Evolutionary conservation across 768 basidiomycete genomes (phyloP).

Genomic region (Hortiboletus campestris): DNA sequence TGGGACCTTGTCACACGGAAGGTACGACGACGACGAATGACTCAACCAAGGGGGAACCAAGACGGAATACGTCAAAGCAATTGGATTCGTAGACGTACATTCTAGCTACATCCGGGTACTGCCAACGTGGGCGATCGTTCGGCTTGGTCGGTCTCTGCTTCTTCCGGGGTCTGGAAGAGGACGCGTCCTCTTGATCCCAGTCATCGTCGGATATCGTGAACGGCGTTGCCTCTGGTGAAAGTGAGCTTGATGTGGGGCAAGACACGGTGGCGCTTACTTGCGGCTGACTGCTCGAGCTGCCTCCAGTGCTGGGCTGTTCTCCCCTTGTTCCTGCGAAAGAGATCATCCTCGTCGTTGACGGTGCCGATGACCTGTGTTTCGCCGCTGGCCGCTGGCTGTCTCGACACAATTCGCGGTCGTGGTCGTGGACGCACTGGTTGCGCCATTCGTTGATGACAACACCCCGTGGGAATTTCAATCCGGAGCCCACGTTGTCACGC

Average conservation of each 20-base stretch:
- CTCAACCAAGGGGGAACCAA: neutral
- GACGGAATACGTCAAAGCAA: neutral
- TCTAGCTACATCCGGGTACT: conserved; percentile 36
- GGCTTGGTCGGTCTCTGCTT: conserved; percentile 37
- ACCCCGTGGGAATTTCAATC: conserved; percentile 28
- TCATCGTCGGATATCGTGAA: conserved; percentile 22
- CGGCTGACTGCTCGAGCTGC: conserved; percentile 52
- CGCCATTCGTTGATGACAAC: conserved; percentile 20
- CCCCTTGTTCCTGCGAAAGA: conserved; percentile 67
- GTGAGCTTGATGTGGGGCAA: conserved; percentile 1
- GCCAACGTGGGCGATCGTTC: conserved; percentile 41
- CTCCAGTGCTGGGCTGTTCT: conserved; percentile 58
- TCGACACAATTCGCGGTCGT: conserved; percentile 47
- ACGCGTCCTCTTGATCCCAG: conserved; percentile 15
- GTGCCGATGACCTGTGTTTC: conserved; percentile 7
- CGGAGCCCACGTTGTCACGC: conserved; percentile 15
- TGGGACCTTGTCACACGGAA: conserved; percentile 4
- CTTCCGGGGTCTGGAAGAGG: conserved; percentile 37
- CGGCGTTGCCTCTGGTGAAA: conserved; percentile 23
- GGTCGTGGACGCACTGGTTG: conserved; percentile 43
- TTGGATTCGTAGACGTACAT: conserved; percentile 36
- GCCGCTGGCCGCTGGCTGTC: conserved; percentile 6
- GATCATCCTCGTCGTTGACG: conserved; percentile 57
- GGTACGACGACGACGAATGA: neutral
- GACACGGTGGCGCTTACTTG: conserved; percentile 41